phyloP scores from a whole-genome alignment of 352 stramenopile species.

The Phytophthora fragariaefolia region DNA sequence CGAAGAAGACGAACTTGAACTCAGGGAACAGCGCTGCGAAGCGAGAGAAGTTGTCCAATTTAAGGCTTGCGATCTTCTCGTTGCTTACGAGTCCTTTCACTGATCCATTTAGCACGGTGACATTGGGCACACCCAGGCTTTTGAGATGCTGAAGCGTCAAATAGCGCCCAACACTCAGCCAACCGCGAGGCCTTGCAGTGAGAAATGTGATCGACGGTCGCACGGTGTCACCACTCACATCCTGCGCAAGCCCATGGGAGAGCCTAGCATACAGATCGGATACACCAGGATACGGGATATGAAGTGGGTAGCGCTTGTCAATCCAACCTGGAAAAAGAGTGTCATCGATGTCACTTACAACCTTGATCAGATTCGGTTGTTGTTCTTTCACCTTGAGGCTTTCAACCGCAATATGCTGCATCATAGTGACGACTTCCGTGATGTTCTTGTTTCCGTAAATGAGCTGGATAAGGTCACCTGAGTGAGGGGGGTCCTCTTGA shows the following conservation, averaged over 20 bases:
- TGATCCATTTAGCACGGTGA: conserved; percentile 81
- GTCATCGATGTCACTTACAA: conserved; percentile 90
- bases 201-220: conserved; percentile 81
- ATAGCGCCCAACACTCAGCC: conserved; percentile 80
- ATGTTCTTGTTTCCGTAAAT: conserved; percentile 83
- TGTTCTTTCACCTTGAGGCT: conserved; percentile 69
- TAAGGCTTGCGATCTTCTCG: conserved; percentile 84
- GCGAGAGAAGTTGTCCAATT: conserved; percentile 84
- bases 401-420: conserved; percentile 87
- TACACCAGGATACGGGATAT: conserved; percentile 82
- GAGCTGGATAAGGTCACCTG: conserved; percentile 78
- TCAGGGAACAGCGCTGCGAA: conserved; percentile 84
- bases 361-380: conserved; percentile 73
- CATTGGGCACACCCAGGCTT: conserved; percentile 75
- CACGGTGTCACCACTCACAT: conserved; percentile 38
- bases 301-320: conserved; percentile 74
- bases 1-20: conserved; percentile 89
- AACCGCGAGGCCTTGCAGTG: conserved; percentile 78
- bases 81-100: conserved; percentile 83
- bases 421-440: conserved; percentile 80
- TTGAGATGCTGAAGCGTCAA: conserved; percentile 83
- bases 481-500: conserved; percentile 57
- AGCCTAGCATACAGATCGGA: conserved; percentile 75
- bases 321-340: conserved; percentile 84
- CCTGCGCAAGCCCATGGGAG: conserved; percentile 53